These are phyloP conservation scores for Glarea lozoyensis DNA, from an alignment of 495 filamentous ascomycete genomes.

Conservation along the genomic window DNA sequence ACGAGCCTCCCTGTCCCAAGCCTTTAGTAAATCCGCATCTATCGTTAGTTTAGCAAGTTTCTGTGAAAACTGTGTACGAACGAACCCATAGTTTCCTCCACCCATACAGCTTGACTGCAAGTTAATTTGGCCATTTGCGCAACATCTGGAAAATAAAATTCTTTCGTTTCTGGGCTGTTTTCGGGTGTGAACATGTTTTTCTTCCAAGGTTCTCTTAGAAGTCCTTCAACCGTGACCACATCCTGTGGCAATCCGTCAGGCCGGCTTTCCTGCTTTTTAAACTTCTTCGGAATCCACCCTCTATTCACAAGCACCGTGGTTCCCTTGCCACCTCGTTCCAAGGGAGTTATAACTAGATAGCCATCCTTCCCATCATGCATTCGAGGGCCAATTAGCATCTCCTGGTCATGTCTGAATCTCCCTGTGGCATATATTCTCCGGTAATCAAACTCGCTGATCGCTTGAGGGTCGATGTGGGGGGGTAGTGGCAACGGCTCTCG, in stretches of 20 bases:
- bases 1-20: constrained; percentile 60
- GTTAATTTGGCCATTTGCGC: constrained; percentile 81
- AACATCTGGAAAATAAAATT: constrained; percentile 95
- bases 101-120: constrained; percentile 82
- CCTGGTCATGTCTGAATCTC: constrained; percentile 70
- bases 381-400: constrained; percentile 92
- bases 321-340: constrained; percentile 57
- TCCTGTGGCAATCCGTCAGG: constrained; percentile 51
- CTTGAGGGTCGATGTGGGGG: constrained; percentile 65
- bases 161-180: constrained; percentile 69
- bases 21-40: constrained; percentile 70
- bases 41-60: constrained; percentile 7
- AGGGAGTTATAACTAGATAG: constrained; percentile 81
- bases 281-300: constrained; percentile 78
- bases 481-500: constrained; percentile 82
- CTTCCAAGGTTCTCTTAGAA: constrained; percentile 85
- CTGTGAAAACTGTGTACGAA: constrained; percentile 1
- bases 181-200: constrained; percentile 96
- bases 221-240: constrained; percentile 68
- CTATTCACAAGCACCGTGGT: constrained; percentile 75
- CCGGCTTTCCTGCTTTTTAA: constrained; percentile 52
- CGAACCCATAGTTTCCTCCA: constrained; percentile 92
- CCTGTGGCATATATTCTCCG: constrained; percentile 75
- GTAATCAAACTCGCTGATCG: constrained; percentile 85
- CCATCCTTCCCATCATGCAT: constrained; percentile 84